Percentiles rank a stretch among this genome's conserved stretches.
phyloP scores from a whole-genome alignment of 345 rosid species.

The Gossypium raimondii region DNA sequence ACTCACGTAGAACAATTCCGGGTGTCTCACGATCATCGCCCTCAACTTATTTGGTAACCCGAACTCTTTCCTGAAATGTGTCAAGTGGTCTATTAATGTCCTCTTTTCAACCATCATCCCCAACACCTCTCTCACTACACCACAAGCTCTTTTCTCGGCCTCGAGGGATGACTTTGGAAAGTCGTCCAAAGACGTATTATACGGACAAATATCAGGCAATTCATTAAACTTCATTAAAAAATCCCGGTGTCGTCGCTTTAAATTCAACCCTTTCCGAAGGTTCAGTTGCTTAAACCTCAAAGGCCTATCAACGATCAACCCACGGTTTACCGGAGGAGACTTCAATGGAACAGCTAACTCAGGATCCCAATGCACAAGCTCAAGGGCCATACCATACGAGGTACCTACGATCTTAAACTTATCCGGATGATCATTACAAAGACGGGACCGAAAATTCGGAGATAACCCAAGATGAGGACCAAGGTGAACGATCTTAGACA shows the following conservation, averaged over 20 bases:
- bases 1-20: slow-evolving; percentile 79
- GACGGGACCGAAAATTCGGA: slow-evolving; percentile 80
- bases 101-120: slow-evolving; percentile 70
- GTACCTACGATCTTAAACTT: slow-evolving; percentile 73
- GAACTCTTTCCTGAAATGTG: slow-evolving; percentile 85
- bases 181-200: slow-evolving; percentile 39
- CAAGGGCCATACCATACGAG: slow-evolving; percentile 76
- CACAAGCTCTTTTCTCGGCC: slow-evolving; percentile 83
- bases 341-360: slow-evolving; percentile 51
- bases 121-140: slow-evolving; percentile 61
- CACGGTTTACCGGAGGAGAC: slow-evolving; percentile 29
- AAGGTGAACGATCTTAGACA: slow-evolving; percentile 80
- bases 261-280: slow-evolving; percentile 69
- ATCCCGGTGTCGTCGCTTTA: slow-evolving; percentile 59
- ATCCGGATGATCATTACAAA: slow-evolving; percentile 72
- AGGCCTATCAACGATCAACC: slow-evolving; percentile 78
- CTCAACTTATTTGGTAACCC: slow-evolving; percentile 67
- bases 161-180: slow-evolving; percentile 52
- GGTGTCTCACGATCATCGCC: slow-evolving; percentile 72
- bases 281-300: slow-evolving; percentile 69
- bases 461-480: slow-evolving; percentile 86
- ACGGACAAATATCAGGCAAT: slow-evolving; percentile 64
- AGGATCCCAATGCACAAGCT: slow-evolving; percentile 77
- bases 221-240: slow-evolving; percentile 64
- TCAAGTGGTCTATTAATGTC: slow-evolving; percentile 76